Percentiles rank a stretch among this genome's conserved stretches.
phyloP scores from a whole-genome alignment of 345 rosid species.

The Eucalyptus polyanthemos region DNA sequence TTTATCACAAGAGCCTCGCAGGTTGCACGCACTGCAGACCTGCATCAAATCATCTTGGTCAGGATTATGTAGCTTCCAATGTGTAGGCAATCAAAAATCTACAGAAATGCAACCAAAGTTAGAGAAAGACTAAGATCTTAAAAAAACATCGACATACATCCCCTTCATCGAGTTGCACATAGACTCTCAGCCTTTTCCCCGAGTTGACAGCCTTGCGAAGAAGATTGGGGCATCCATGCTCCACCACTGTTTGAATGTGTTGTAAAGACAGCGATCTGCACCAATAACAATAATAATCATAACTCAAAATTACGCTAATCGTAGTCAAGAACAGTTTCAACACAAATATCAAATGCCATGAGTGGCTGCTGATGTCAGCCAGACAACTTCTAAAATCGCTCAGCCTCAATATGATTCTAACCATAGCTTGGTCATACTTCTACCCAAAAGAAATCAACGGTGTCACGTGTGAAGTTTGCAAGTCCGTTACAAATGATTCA shows the following conservation, averaged over 20 bases:
- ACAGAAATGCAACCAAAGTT: background rate
- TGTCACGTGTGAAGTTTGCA: accelerated
- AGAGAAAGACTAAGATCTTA: background rate
- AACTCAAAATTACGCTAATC: background rate
- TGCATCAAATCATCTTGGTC: constrained; percentile 2
- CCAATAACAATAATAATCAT: background rate
- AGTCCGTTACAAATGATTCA: background rate
- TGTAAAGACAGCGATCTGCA: constrained; percentile 50
- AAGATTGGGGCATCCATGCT: constrained; percentile 79
- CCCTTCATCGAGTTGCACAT: constrained; percentile 57
- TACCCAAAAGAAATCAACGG: background rate
- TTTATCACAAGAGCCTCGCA: constrained; percentile 81
- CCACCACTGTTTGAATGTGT: constrained; percentile 57
- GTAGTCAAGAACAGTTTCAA: background rate
- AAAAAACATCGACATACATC: constrained; percentile 35
- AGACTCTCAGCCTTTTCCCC: constrained; percentile 74
- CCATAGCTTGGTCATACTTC: background rate
- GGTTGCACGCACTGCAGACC: constrained; percentile 81
- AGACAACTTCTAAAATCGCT: background rate
- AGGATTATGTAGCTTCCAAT: background rate
- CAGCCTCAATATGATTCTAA: background rate
- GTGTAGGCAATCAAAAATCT: background rate
- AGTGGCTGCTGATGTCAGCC: background rate
- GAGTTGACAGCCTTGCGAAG: constrained; percentile 72
- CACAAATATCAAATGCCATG: background rate